These are phyloP conservation scores for Saccharum officinarum DNA, from an alignment of 176 grass and related monocot genomes.

Conservation along the genomic window DNA sequence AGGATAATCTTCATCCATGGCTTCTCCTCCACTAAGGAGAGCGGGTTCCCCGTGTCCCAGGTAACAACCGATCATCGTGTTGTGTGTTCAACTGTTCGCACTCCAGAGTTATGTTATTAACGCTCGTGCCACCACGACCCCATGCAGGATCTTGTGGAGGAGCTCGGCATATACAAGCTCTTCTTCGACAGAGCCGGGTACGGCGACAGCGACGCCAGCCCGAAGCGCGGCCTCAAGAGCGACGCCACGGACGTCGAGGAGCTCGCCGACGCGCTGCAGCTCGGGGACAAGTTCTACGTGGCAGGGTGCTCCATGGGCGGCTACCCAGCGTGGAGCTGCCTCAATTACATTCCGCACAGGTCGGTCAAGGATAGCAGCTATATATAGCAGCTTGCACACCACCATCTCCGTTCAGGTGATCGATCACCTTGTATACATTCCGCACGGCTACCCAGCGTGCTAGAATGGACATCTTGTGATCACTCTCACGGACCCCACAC, in stretches of 20 bases:
- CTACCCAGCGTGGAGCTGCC: slow-evolving; percentile 66
- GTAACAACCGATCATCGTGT: not conserved
- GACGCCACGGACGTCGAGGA: slow-evolving; percentile 62
- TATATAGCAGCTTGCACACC: not conserved
- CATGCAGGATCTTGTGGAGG: slow-evolving; percentile 51
- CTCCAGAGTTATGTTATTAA: not conserved
- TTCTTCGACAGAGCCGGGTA: slow-evolving; percentile 77
- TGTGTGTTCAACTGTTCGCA: not conserved
- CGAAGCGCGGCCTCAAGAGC: slow-evolving; percentile 47
- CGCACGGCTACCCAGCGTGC: too few species aligned
- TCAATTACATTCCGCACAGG: slow-evolving; percentile 74
- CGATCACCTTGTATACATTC: too few species aligned
- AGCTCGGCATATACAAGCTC: slow-evolving; percentile 51
- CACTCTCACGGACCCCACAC: too few species aligned
- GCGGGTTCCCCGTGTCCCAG: slow-evolving; percentile 34
- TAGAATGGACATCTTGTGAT: too few species aligned
- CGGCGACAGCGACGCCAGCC: slow-evolving; percentile 67
- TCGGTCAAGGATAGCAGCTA: not conserved
- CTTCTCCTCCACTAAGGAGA: slow-evolving; percentile 51
- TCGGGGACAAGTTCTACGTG: slow-evolving; percentile 67
- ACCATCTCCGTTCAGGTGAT: too few species aligned
- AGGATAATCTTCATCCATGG: slow-evolving; percentile 56
- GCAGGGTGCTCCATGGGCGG: slow-evolving; percentile 60
- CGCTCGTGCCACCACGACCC: not conserved
- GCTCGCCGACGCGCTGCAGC: slow-evolving; percentile 51